A percentile compares a stretch with the other conserved stretches of the same genome.
Conservation (phyloP, 2,329 filamentous ascomycete genomes). For the Sclerotiophoma versabilis region DNA sequence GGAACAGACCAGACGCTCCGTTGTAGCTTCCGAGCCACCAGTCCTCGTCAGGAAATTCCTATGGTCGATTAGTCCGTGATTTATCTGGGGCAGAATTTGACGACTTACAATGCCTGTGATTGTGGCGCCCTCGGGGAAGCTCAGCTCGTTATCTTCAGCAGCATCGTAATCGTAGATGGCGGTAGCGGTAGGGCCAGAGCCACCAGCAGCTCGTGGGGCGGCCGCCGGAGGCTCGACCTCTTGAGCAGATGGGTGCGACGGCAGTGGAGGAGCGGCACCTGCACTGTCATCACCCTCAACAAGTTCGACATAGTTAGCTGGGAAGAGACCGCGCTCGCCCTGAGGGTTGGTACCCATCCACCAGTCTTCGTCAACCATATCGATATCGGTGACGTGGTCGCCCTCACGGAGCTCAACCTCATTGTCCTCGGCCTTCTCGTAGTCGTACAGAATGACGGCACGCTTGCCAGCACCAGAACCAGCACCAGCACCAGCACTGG, state of each 20-base stretch:
- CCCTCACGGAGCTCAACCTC: slow-evolving; percentile 91
- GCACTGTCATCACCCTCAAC: slow-evolving; percentile 67
- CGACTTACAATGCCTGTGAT: slow-evolving; percentile 77
- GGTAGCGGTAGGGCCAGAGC: slow-evolving; percentile 72
- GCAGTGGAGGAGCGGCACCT: slow-evolving; percentile 47
- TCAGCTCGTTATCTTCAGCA: slow-evolving; percentile 86
- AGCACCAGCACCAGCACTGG: slow-evolving; percentile 47
- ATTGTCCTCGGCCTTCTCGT: slow-evolving; percentile 97
- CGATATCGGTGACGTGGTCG: slow-evolving; percentile 87
- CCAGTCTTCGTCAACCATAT: slow-evolving; percentile 98
- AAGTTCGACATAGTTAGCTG: slow-evolving; percentile 95
- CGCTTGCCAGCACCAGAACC: slow-evolving; percentile 64
- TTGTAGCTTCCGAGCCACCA: slow-evolving; percentile 95
- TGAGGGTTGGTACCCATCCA: slow-evolving; percentile 91
- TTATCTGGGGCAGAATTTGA: background rate
- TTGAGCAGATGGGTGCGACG: slow-evolving; percentile 51
- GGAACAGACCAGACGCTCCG: slow-evolving; percentile 83
- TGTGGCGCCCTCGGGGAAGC: slow-evolving; percentile 87
- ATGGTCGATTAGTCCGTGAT: slow-evolving; percentile 36
- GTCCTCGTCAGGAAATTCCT: slow-evolving; percentile 97
- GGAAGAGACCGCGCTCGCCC: slow-evolving; percentile 90
- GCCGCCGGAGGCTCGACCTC: slow-evolving; percentile 43
- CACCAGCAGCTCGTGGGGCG: slow-evolving; percentile 44
- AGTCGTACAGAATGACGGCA: slow-evolving; percentile 89
- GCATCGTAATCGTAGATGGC: slow-evolving; percentile 97